Evolutionary conservation across 2,329 filamentous ascomycete genomes (phyloP), one percentile per base, ranked within the genome.

Genomic region (Lasiodiplodia sp.): DNA sequence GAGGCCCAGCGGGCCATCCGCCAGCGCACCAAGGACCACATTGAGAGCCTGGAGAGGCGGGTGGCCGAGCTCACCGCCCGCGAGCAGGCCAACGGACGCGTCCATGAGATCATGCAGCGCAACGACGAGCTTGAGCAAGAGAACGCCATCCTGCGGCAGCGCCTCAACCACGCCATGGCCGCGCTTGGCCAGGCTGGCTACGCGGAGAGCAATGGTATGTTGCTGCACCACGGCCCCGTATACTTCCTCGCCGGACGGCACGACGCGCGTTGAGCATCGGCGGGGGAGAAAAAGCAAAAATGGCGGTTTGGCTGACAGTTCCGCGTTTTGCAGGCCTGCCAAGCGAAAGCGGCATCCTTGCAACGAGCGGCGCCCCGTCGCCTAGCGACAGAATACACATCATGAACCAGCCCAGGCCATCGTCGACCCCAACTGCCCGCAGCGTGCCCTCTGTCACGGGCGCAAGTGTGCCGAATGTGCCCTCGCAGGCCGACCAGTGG

Each of bases 1-100:
- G 86, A 88, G 76, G 86, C 86, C 66, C 86, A 88, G 74, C 82
- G 86, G 71, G 86, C 86, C 60, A 88, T 88, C 71, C 84, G 86
- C 37, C 85, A 87, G 73, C 78, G 86, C 70, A 88, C 86, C 52
- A 88, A 86, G 71, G 85, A 87, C 71, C 86, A 87, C 74, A 88
- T 88, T 70, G 86, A 88, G 71, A 80, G 79, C 34, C 81, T 88
- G n/a, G 86, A 88, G 72, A 78, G 81, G 60, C 84, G 85, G 68
- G 83, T 88, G 57, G 82, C 81, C 53, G 86, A 87, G 56, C 79
- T 88, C 58, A 83, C 80, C 60, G 77, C 82, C 12, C 82, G 82
- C 66, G 79, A 82, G 38, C 84, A 87, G 55, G 77, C 76, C 67
- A 80, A 76, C 69, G 78, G 81, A 69, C 84, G 83, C 73, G 80